Evolutionary conservation across 306 rosid genomes (phyloP), one percentile per base, ranked within the genome.

Genomic region (Lathyrus aphaca): DNA sequence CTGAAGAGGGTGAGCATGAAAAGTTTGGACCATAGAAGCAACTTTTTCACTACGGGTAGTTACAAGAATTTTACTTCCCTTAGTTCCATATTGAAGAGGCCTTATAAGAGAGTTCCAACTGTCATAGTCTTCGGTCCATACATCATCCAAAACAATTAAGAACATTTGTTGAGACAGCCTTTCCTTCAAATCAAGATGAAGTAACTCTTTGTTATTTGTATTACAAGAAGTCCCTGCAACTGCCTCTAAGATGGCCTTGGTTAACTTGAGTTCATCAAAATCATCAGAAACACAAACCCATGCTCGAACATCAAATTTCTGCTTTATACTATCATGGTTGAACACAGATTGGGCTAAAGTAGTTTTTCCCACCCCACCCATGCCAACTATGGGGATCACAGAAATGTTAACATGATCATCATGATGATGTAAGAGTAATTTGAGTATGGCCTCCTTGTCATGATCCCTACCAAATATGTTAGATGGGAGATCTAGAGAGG

Each of bases 221-320:
- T 2, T 49, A 49, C 25, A 49, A 49, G 13, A 5, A 49, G 13
- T 49, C 9, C 55, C 4, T 0, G 16, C n/a, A 17, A 17, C 4
- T 49, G 12, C 11, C 55, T 49, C 55, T 7, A 4, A 0, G 12
- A 49, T 49, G 5, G 25, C 27, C 25, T 49, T 49, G 3, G 55
- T 49, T 2, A 49, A 21, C 11, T 49, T 17, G 2, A 49, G n/a
- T 3, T 16, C 27, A 54, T 54, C 15, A 5, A 54, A 53, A 5
- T 53, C 35, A 21, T 53, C 59, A 14, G 40, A 29, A 7, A 57
- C 63, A 57, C 63, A 57, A 57, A 3, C 63, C 63, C 63, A 57
- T 57, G 40, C 39, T 27, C 14, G 63, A 6, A 57, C 15, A 57
- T 57, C 40, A 6, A 57, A 57, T 3, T 57, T 57, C 1, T 12